phyloP scores from a whole-genome alignment of 805 yeast species.

The Hemisphaericaspora nanyangensis region DNA sequence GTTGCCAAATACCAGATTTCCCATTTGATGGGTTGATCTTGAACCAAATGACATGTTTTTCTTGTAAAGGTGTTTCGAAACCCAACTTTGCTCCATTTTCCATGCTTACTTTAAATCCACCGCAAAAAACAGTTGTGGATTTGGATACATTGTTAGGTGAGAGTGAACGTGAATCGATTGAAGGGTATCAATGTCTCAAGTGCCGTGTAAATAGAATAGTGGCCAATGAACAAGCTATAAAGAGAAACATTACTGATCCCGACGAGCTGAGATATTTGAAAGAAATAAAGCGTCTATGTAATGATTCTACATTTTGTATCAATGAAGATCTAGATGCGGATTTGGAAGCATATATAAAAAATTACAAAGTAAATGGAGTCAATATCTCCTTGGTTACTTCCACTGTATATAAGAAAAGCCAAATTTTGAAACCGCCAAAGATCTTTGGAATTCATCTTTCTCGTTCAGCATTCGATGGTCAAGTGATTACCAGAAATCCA shows the following conservation, averaged over 20 bases:
- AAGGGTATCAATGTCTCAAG: slow-evolving; percentile 73
- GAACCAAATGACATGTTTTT: slow-evolving; percentile 66
- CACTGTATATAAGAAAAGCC: slow-evolving; percentile 62
- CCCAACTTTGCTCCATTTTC: slow-evolving; percentile 58
- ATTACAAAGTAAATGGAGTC: slow-evolving; percentile 42
- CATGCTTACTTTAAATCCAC: slow-evolving; percentile 73
- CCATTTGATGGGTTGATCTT: slow-evolving; percentile 71
- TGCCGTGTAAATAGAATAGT: slow-evolving; percentile 49
- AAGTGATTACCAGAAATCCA: slow-evolving; percentile 65
- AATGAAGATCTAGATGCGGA: slow-evolving; percentile 63
- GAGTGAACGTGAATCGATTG: slow-evolving; percentile 63
- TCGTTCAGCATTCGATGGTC: slow-evolving; percentile 72
- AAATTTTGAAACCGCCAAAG: slow-evolving; percentile 63
- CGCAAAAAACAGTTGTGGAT: slow-evolving; percentile 46
- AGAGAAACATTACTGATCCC: slow-evolving; percentile 24
- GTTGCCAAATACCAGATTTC: slow-evolving; percentile 49
- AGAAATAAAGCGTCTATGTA: slow-evolving; percentile 30
- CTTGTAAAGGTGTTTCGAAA: slow-evolving; percentile 60
- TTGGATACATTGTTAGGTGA: slow-evolving; percentile 53
- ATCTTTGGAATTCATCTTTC: slow-evolving; percentile 79
- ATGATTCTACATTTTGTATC: slow-evolving; percentile 41
- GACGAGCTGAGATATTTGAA: slow-evolving; percentile 13
- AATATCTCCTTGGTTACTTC: slow-evolving; percentile 49
- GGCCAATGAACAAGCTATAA: slow-evolving; percentile 21
- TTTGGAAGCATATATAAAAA: slow-evolving; percentile 43